Evolutionary conservation across 768 basidiomycete species (phyloP).

Genomic region (Naganishia friedmannii): DNA sequence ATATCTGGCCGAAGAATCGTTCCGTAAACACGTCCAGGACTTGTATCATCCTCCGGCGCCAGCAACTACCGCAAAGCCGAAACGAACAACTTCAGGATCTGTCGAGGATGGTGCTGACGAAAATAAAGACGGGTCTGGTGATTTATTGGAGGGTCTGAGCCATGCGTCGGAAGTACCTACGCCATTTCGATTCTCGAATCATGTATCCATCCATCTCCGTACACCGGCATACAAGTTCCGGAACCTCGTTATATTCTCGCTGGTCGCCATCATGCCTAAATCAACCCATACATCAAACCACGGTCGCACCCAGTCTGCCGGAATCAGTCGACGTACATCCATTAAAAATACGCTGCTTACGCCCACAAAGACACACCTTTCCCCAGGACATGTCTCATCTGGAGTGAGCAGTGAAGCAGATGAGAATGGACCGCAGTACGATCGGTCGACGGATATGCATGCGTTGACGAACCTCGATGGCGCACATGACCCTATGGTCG

Average conservation of each 20-base stretch:
- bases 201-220: constrained; percentile 84
- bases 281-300: constrained; percentile 60
- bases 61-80: constrained; percentile 52
- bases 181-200: constrained; percentile 72
- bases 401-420: constrained; percentile 24
- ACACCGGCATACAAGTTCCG: constrained; percentile 87
- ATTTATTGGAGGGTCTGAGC: neutral
- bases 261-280: constrained; percentile 59
- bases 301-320: constrained; percentile 48
- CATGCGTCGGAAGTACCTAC: constrained; percentile 28
- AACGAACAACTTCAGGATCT: constrained; percentile 46
- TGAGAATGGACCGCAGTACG: constrained; percentile 29
- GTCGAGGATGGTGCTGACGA: constrained; percentile 13
- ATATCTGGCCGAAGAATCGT: constrained; percentile 94
- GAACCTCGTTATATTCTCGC: constrained; percentile 78
- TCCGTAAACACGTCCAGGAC: constrained; percentile 85
- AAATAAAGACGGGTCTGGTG: neutral
- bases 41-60: constrained; percentile 61
- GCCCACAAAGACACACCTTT: constrained; percentile 12
- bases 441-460: constrained; percentile 8
- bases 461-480: constrained; percentile 10
- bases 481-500: constrained; percentile 30
- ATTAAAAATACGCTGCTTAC: constrained; percentile 10
- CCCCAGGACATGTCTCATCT: neutral
- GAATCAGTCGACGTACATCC: constrained; percentile 57